These are phyloP conservation scores for Talaromyces liani DNA, from an alignment of 495 filamentous ascomycete genomes.

Conservation along the genomic window DNA sequence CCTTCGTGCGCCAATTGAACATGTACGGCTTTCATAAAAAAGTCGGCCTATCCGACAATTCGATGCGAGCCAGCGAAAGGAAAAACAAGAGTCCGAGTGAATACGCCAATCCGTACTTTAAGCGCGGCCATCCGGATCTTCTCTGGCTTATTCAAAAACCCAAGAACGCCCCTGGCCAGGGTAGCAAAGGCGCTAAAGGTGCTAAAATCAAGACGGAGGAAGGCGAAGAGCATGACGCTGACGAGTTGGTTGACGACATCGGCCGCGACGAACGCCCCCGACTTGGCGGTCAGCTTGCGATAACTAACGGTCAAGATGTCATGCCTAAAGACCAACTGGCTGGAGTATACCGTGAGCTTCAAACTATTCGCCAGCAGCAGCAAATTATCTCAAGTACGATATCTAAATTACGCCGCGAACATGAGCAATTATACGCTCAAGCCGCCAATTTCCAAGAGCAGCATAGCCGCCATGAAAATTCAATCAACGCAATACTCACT, in stretches of 20 bases:
- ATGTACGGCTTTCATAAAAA: slow-evolving; percentile 99
- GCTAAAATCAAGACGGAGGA: slow-evolving; percentile 64
- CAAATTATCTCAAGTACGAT: slow-evolving; percentile 74
- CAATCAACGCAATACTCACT: slow-evolving; percentile 94
- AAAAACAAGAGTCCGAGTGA: slow-evolving; percentile 97
- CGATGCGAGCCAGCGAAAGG: slow-evolving; percentile 91
- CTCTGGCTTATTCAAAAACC: slow-evolving; percentile 98
- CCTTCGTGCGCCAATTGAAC: slow-evolving; percentile 95
- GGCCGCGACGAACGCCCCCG: slow-evolving; percentile 32
- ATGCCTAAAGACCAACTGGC: slow-evolving; percentile 74
- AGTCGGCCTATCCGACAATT: slow-evolving; percentile 93
- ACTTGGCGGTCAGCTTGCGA: slow-evolving; percentile 30
- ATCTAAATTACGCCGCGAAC: slow-evolving; percentile 68
- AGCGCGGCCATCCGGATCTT: slow-evolving; percentile 83
- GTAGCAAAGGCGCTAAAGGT: slow-evolving; percentile 41
- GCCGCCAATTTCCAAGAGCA: slow-evolving; percentile 82
- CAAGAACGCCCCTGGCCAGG: slow-evolving; percentile 52
- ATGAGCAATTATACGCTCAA: slow-evolving; percentile 83
- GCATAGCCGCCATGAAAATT: slow-evolving; percentile 93
- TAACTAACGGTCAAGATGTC: slow-evolving; percentile 28
- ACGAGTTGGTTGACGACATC: slow-evolving; percentile 55
- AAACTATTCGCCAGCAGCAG: slow-evolving; percentile 77
- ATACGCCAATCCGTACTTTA: slow-evolving; percentile 95
- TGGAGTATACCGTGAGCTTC: slow-evolving; percentile 69
- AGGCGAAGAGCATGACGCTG: slow-evolving; percentile 57